Evolutionary conservation across 176 grass and related monocot genomes (phyloP).

Genomic region (Aegilops speltoides): DNA sequence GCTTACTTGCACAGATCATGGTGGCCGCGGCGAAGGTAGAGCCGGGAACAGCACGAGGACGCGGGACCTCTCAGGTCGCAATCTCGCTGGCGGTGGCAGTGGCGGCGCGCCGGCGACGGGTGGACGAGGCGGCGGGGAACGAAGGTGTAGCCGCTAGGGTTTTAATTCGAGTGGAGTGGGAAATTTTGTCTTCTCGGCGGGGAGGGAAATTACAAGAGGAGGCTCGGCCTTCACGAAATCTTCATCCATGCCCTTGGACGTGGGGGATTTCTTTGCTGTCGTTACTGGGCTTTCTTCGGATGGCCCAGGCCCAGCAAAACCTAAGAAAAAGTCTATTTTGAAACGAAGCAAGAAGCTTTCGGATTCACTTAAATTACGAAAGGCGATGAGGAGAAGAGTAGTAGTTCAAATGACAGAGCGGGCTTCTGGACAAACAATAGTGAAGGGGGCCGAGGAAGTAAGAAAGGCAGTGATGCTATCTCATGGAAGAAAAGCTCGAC

Average conservation of each 20-base stretch:
- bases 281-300: background rate
- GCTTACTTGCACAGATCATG: constrained; percentile 97
- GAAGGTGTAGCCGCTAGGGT: constrained; percentile 41
- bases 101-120: constrained; percentile 23
- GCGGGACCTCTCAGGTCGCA: background rate
- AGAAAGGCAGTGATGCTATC: too few species aligned
- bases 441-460: too few species aligned
- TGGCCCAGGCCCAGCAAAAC: background rate
- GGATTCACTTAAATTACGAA: too few species aligned
- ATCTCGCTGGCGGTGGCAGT: background rate
- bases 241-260: background rate
- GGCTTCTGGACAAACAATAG: too few species aligned
- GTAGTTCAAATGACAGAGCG: too few species aligned
- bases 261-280: background rate
- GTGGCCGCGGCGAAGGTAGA: background rate
- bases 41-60: background rate
- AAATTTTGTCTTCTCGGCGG: constrained; percentile 22
- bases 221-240: background rate
- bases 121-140: background rate
- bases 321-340: too few species aligned
- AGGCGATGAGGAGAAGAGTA: too few species aligned
- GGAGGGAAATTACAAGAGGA: background rate
- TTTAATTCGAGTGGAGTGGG: constrained; percentile 49
- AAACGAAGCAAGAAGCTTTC: too few species aligned
- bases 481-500: too few species aligned